Evolutionary conservation across 2,329 filamentous ascomycete genomes (phyloP).

Genomic region (Cryoendolithus antarcticus): DNA sequence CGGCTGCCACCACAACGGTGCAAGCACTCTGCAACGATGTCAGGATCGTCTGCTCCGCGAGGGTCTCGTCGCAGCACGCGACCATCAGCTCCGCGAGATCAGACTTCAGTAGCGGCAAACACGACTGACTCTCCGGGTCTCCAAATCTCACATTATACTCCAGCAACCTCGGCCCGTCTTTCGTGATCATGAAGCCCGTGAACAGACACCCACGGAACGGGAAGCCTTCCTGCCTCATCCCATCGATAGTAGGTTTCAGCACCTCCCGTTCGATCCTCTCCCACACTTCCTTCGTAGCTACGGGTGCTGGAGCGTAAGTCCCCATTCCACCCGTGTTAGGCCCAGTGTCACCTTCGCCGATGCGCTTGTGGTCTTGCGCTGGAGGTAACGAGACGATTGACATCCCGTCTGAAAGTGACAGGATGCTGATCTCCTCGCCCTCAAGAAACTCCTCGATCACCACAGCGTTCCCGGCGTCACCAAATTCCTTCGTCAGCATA

Average conservation of each 20-base stretch:
- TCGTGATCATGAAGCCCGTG: slow-evolving; percentile 88
- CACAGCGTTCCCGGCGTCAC: slow-evolving; percentile 73
- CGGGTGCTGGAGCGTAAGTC: slow-evolving; percentile 67
- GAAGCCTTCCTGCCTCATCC: slow-evolving; percentile 65
- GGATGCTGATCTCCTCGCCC: slow-evolving; percentile 82
- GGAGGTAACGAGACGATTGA: slow-evolving; percentile 73
- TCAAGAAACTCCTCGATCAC: slow-evolving; percentile 91
- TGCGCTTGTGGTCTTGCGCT: slow-evolving; percentile 93
- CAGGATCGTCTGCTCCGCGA: slow-evolving; percentile 38
- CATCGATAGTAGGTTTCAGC: slow-evolving; percentile 78
- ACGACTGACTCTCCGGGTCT: slow-evolving; percentile 81
- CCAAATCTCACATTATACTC: slow-evolving; percentile 93
- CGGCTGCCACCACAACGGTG: slow-evolving; percentile 87
- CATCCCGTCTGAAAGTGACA: slow-evolving; percentile 84
- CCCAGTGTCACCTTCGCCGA: slow-evolving; percentile 78
- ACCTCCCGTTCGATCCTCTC: slow-evolving; percentile 68
- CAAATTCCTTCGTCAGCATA: slow-evolving; percentile 82
- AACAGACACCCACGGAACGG: slow-evolving; percentile 67
- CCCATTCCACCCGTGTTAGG: slow-evolving; percentile 98
- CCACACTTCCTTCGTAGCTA: slow-evolving; percentile 48
- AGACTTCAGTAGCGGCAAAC: slow-evolving; percentile 69
- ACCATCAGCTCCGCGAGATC: slow-evolving; percentile 84
- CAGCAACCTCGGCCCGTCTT: slow-evolving; percentile 64
- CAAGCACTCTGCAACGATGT: slow-evolving; percentile 52
- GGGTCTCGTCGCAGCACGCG: slow-evolving; percentile 63